Evolutionary conservation across 1,284 basidiomycete genomes (phyloP).

Genomic region (Ceratobasidium papillatum): DNA sequence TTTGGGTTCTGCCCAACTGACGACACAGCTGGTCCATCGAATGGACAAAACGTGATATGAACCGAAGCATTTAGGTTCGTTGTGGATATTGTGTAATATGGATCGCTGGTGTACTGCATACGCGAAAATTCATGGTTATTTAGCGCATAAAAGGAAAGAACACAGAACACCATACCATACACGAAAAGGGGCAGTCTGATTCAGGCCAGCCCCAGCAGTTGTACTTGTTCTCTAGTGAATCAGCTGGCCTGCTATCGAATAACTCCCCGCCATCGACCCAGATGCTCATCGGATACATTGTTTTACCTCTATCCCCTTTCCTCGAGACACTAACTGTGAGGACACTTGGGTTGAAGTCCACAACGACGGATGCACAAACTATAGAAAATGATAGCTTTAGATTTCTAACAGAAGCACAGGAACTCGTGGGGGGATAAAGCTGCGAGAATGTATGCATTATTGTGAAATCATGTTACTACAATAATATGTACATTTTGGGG

Average conservation of each 20-base stretch:
- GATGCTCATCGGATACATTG: slow-evolving; percentile 29
- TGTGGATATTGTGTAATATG: not conserved
- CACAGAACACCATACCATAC: not conserved
- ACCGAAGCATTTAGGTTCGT: not conserved
- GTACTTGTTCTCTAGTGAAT: not conserved
- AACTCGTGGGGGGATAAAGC: no score
- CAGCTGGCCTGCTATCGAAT: not conserved
- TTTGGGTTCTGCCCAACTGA: slow-evolving; percentile 2
- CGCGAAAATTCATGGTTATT: not conserved
- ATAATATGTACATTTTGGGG: no score
- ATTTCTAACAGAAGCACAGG: no score
- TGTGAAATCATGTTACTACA: no score
- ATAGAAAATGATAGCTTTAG: not conserved
- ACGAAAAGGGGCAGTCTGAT: not conserved
- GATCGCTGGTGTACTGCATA: not conserved
- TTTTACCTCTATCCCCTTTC: not conserved
- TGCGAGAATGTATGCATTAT: no score
- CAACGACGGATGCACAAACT: not conserved
- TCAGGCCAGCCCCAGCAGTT: slow-evolving; percentile 25
- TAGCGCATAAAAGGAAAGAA: not conserved
- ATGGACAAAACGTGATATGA: slow-evolving; percentile 21
- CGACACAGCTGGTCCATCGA: not conserved
- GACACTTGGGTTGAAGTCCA: not conserved
- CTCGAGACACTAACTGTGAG: not conserved
- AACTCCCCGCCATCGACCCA: slow-evolving; percentile 12